Evolutionary conservation across 1,284 basidiomycete species (phyloP).

Genomic region (Heterobasidion parviporum): DNA sequence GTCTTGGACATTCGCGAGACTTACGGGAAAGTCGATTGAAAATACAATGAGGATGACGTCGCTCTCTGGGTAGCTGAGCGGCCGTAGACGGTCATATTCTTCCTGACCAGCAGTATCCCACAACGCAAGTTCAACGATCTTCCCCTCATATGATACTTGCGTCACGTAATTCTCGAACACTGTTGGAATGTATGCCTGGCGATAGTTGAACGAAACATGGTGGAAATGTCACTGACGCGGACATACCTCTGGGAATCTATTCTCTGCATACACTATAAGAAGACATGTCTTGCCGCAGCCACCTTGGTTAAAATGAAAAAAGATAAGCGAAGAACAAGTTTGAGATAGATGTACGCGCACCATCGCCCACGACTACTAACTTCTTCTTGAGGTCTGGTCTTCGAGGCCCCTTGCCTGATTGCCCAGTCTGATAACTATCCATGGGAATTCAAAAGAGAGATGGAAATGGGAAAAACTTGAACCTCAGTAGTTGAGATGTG

Average conservation of each 20-base stretch:
- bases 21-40: slow-evolving; percentile 94
- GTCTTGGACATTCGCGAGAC: slow-evolving; percentile 90
- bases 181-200: slow-evolving; percentile 91
- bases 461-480: neutral
- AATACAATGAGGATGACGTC: slow-evolving; percentile 97
- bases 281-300: slow-evolving; percentile 88
- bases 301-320: slow-evolving; percentile 29
- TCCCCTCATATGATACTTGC: slow-evolving; percentile 81
- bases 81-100: slow-evolving; percentile 92
- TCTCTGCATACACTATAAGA: slow-evolving; percentile 93
- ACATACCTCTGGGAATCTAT: slow-evolving; percentile 92
- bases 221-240: neutral
- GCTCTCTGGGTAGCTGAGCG: slow-evolving; percentile 93
- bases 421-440: neutral
- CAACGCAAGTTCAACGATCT: slow-evolving; percentile 87
- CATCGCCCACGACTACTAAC: slow-evolving; percentile 86
- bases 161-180: slow-evolving; percentile 99
- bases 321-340: slow-evolving; percentile 6
- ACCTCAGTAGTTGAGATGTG: neutral
- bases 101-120: slow-evolving; percentile 99
- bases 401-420: slow-evolving; percentile 22
- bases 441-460: neutral
- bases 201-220: slow-evolving; percentile 6
- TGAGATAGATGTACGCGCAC: slow-evolving; percentile 42
- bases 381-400: slow-evolving; percentile 83